Evolutionary conservation across 768 basidiomycete species (phyloP).

Genomic region (Agrocybe chaxingu): DNA sequence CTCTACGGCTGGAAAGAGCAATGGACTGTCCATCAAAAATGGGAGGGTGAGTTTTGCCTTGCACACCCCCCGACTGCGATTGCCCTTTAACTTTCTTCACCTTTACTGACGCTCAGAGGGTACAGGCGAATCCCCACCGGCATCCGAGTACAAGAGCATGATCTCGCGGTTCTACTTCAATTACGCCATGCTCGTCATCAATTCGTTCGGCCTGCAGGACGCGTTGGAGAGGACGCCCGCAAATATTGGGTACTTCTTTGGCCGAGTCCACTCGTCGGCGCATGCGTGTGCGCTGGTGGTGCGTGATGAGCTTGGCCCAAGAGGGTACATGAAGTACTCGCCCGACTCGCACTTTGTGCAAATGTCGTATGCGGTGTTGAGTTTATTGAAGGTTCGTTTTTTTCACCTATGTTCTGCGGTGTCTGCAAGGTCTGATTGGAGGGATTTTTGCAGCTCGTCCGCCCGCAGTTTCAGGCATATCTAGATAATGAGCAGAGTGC

Average conservation of each 20-base stretch:
- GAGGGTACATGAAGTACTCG: conserved; percentile 75
- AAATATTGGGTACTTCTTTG: conserved; percentile 83
- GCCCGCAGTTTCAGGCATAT: conserved; percentile 79
- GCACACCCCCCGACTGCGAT: not conserved
- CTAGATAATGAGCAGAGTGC: conserved; percentile 72
- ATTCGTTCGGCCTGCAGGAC: conserved; percentile 95
- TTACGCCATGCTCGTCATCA: conserved; percentile 84
- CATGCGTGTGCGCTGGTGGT: conserved; percentile 68
- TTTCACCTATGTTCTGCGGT: not conserved
- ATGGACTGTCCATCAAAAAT: conserved; percentile 41
- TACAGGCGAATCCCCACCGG: conserved; percentile 23
- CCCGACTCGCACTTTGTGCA: conserved; percentile 92
- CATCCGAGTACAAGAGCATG: conserved; percentile 42
- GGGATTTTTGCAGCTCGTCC: conserved; percentile 55
- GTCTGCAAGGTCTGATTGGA: not conserved
- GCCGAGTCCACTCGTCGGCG: conserved; percentile 71
- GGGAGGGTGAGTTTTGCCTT: conserved; percentile 25
- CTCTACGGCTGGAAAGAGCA: conserved; percentile 55
- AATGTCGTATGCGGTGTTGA: conserved; percentile 89
- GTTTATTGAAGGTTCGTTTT: conserved; percentile 76
- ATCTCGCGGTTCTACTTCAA: conserved; percentile 77
- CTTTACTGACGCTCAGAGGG: conserved; percentile 1
- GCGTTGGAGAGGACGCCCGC: conserved; percentile 77
- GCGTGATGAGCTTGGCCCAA: conserved; percentile 74
- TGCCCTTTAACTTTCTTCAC: not conserved